A percentile compares a stretch with the other conserved stretches of the same genome.
Evolutionary conservation across 225 moss, liverwort and hornwort genomes (phyloP).

Genomic region (Straminergon stramineum): DNA sequence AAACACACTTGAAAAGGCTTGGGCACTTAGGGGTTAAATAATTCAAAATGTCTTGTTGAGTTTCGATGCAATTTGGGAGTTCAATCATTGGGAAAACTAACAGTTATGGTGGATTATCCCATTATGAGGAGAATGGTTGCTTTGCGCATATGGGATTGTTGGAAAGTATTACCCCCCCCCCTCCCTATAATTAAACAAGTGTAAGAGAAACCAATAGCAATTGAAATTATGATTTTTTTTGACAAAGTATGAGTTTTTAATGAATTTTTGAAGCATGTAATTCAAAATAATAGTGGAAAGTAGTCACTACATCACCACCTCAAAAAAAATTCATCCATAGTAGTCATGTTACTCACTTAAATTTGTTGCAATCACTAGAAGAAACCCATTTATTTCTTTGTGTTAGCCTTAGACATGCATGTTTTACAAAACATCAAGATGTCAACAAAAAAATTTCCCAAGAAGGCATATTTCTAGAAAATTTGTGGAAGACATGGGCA

Average conservation of each 20-base stretch:
- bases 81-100: not conserved
- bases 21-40: no score
- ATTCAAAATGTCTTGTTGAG: not conserved
- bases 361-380: no score
- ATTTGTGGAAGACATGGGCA: no score
- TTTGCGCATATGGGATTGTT: not conserved
- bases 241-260: not conserved
- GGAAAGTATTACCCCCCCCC: not conserved
- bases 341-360: no score
- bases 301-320: no score
- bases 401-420: no score
- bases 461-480: no score
- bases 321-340: no score
- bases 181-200: not conserved
- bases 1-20: no score
- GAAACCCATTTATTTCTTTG: no score
- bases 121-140: not conserved
- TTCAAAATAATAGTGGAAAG: not conserved
- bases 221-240: not conserved
- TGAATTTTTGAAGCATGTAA: not conserved
- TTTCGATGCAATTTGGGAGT: not conserved
- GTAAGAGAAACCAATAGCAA: not conserved
- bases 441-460: no score
- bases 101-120: not conserved
- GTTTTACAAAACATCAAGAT: no score